These are phyloP conservation scores for Thymus quinquecostatus DNA, from an alignment of 257 asterid genomes.

Conservation along the genomic window DNA sequence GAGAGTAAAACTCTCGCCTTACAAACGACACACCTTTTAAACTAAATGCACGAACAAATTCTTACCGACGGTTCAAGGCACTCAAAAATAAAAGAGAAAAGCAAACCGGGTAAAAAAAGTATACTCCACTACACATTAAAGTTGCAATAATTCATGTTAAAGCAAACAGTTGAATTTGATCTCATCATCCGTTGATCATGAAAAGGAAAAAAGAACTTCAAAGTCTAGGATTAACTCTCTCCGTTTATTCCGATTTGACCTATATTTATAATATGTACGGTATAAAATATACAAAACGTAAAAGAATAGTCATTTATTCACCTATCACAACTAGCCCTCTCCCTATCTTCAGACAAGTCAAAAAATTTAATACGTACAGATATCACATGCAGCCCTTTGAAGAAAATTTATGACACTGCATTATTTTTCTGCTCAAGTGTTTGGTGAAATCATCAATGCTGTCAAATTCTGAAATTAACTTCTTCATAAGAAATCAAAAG, in stretches of 20 bases:
- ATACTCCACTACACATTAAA: not conserved
- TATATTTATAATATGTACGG: too few relatives aligned
- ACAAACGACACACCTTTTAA: too few relatives aligned
- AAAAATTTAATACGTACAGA: not conserved
- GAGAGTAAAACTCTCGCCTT: too few relatives aligned
- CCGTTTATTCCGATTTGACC: too few relatives aligned
- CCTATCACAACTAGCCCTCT: slow-evolving; percentile 47
- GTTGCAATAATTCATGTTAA: not conserved
- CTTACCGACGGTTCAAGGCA: not conserved
- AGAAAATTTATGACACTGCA: not conserved
- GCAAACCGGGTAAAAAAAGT: not conserved
- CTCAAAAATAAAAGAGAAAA: not conserved
- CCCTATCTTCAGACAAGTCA: slow-evolving; percentile 20
- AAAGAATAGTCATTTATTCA: slow-evolving; percentile 61
- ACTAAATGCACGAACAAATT: not conserved
- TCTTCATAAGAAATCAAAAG: too few relatives aligned
- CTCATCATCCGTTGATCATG: not conserved
- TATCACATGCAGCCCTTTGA: not conserved
- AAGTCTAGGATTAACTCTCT: not conserved
- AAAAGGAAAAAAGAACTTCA: not conserved
- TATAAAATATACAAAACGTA: slow-evolving; percentile 19
- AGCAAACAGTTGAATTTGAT: not conserved
- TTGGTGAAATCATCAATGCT: slow-evolving; percentile 4
- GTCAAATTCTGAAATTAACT: not conserved
- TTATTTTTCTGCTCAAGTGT: not conserved